These are phyloP conservation scores for Blastobotrys serpentis DNA, from an alignment of 1,139 yeast species.

Conservation along the genomic window DNA sequence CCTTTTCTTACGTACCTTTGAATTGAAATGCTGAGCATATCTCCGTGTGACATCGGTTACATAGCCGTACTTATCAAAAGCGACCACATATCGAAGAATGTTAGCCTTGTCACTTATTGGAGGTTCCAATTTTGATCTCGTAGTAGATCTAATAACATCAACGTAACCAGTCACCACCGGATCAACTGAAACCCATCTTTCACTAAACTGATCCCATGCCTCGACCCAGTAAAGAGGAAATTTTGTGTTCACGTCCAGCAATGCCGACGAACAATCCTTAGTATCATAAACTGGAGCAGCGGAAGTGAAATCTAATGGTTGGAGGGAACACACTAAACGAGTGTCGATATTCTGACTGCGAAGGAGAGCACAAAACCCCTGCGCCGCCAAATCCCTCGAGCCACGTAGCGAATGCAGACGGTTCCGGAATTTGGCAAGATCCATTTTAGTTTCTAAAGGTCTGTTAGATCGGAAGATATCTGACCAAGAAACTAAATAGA, in stretches of 20 bases:
- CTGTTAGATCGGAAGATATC: constrained; percentile 42
- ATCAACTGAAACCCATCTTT: constrained; percentile 83
- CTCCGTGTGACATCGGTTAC: constrained; percentile 83
- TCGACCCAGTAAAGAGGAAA: constrained; percentile 91
- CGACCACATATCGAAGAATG: constrained; percentile 69
- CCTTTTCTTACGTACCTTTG: constrained; percentile 71
- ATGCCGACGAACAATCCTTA: neutral
- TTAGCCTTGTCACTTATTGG: constrained; percentile 61
- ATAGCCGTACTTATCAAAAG: constrained; percentile 64
- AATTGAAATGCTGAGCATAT: constrained; percentile 67
- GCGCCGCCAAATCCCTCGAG: constrained; percentile 76
- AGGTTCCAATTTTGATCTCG: constrained; percentile 72
- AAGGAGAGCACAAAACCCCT: constrained; percentile 77
- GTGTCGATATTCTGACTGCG: constrained; percentile 71
- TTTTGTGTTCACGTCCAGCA: constrained; percentile 15
- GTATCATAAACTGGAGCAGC: constrained; percentile 29
- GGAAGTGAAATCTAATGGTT: constrained; percentile 82
- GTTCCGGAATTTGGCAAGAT: constrained; percentile 26
- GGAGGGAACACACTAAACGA: constrained; percentile 76
- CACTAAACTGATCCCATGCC: constrained; percentile 76
- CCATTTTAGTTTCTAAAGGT: constrained; percentile 26
- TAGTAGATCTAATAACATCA: constrained; percentile 55
- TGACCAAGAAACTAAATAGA: constrained; percentile 58
- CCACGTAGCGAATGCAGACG: constrained; percentile 45
- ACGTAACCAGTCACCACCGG: constrained; percentile 65